phyloP scores from a whole-genome alignment of 345 rosid species.

The Populus alba region DNA sequence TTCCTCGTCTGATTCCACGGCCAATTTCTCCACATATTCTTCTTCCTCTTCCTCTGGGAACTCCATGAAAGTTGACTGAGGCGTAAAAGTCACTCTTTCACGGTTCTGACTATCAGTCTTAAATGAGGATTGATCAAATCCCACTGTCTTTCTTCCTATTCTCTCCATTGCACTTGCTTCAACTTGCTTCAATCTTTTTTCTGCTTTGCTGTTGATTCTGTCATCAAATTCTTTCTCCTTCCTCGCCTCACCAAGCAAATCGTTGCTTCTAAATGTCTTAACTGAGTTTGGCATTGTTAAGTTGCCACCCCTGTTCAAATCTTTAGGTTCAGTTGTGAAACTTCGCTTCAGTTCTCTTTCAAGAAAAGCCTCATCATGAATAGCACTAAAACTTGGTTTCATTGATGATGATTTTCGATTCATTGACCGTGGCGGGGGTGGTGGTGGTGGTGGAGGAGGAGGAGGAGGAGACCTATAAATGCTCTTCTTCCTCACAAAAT shows the following conservation, averaged over 20 bases:
- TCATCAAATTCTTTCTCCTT: conserved; percentile 18
- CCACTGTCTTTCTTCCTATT: conserved; percentile 8
- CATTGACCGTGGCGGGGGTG: conserved; percentile 43
- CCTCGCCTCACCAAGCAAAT: conserved; percentile 26
- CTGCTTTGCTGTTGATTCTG: conserved; percentile 6
- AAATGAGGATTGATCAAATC: conserved; percentile 27
- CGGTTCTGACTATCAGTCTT: conserved; percentile 21
- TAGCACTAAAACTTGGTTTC: conserved; percentile 19
- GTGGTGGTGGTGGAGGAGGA: conserved; percentile 41
- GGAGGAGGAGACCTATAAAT: conserved; percentile 48
- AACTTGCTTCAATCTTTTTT: not conserved
- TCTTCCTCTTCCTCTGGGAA: conserved; percentile 24
- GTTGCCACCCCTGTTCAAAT: not conserved
- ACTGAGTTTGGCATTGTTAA: conserved; percentile 29
- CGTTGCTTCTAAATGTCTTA: conserved; percentile 31
- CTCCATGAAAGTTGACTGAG: conserved; percentile 33
- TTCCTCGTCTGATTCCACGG: conserved; percentile 34
- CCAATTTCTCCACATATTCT: conserved; percentile 30
- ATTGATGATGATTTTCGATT: conserved; percentile 33
- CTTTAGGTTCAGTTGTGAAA: conserved; percentile 23
- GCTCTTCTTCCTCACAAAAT: conserved; percentile 45
- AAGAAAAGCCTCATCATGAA: conserved; percentile 22
- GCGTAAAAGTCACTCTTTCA: conserved; percentile 9
- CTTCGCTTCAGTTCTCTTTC: conserved; percentile 26
- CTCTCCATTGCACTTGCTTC: conserved; percentile 3